Evolutionary conservation across 805 yeast species (phyloP).

Genomic region (Metschnikowia reukaufii): DNA sequence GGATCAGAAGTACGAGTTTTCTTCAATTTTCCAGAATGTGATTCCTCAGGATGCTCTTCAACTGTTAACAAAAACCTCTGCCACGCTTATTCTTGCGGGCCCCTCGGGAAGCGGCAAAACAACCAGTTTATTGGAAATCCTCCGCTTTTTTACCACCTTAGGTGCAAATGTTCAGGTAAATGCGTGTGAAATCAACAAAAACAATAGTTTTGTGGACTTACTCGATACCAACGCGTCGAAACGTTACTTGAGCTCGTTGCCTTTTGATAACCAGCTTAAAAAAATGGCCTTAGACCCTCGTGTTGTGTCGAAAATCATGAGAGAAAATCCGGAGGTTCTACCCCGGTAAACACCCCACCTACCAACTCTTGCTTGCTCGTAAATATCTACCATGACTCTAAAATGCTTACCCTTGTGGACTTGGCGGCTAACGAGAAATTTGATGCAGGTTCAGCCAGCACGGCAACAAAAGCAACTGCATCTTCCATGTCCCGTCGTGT

Average conservation of each 20-base stretch:
- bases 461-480: slow-evolving; percentile 28
- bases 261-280: slow-evolving; percentile 20
- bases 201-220: slow-evolving; percentile 28
- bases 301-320: slow-evolving; percentile 18
- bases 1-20: slow-evolving; percentile 24
- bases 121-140: slow-evolving; percentile 24
- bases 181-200: slow-evolving; percentile 32
- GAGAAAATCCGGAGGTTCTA: slow-evolving; percentile 22
- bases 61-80: slow-evolving; percentile 8
- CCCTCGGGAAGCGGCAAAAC: slow-evolving; percentile 29
- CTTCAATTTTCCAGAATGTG: slow-evolving; percentile 17
- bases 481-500: slow-evolving; percentile 31
- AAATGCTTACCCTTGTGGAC: slow-evolving; percentile 27
- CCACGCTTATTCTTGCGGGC: slow-evolving; percentile 16
- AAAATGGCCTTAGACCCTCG: slow-evolving; percentile 9
- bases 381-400: slow-evolving; percentile 22
- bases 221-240: slow-evolving; percentile 17
- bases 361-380: slow-evolving; percentile 31
- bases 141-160: slow-evolving; percentile 15
- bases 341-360: slow-evolving; percentile 22
- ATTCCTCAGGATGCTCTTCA: slow-evolving; percentile 5
- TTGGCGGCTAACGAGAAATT: slow-evolving; percentile 33
- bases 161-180: slow-evolving; percentile 18
- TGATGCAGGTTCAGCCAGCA: slow-evolving; percentile 17
- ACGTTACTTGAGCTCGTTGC: slow-evolving; percentile 13